A percentile compares a stretch with the other conserved stretches of the same genome.
Evolutionary conservation across 139 green algal genomes (phyloP).

Genomic region (Protoeuglena noctilucae): DNA sequence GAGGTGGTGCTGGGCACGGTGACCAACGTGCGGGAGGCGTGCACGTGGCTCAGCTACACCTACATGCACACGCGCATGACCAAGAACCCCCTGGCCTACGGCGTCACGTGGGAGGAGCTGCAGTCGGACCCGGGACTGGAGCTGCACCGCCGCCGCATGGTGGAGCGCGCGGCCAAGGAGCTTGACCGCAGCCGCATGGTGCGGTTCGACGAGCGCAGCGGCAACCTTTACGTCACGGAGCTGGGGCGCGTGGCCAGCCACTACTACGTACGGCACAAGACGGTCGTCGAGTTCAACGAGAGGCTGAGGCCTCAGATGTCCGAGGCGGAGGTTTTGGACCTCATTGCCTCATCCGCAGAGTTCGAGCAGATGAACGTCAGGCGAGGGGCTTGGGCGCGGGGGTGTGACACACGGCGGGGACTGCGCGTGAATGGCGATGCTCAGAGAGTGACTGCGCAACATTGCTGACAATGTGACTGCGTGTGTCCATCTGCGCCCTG

Average conservation of each 20-base stretch:
- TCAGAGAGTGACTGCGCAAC: no score
- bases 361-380: conserved; percentile 87
- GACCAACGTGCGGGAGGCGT: conserved; percentile 75
- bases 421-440: no score
- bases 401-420: no score
- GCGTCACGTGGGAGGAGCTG: conserved; percentile 73
- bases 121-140: conserved; percentile 48
- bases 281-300: conserved; percentile 73
- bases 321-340: conserved; percentile 52
- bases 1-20: conserved; percentile 93
- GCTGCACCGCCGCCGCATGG: conserved; percentile 30
- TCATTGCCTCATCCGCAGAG: conserved; percentile 71
- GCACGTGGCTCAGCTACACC: conserved; percentile 85
- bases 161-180: conserved; percentile 46
- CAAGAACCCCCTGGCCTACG: conserved; percentile 83
- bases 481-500: no score
- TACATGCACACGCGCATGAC: conserved; percentile 87
- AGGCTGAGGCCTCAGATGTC: conserved; percentile 64
- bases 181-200: conserved; percentile 69
- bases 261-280: conserved; percentile 75
- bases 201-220: conserved; percentile 50
- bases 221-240: conserved; percentile 80
- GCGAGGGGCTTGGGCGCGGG: background rate
- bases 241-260: conserved; percentile 78
- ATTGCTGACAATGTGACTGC: no score